phyloP scores from a whole-genome alignment of 78 protist species.

The Fonticula alba region DNA sequence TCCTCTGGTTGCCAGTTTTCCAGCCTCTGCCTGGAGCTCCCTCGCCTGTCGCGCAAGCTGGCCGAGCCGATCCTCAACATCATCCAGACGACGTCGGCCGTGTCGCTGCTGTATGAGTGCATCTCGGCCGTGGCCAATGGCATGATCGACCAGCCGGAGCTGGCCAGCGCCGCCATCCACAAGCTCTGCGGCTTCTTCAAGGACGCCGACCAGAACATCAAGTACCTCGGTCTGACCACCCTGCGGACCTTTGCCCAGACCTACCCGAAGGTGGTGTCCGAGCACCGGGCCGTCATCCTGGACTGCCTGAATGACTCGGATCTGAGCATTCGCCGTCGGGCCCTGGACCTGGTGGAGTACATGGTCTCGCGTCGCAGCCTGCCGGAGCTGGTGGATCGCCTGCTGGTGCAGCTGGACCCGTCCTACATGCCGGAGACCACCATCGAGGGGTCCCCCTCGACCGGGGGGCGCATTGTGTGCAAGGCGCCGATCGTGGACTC shows the following conservation, averaged over 20 bases:
- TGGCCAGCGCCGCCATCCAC: conserved; percentile 52
- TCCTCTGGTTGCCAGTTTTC: no score
- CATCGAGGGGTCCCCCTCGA: neutral
- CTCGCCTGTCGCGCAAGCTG: conserved; percentile 72
- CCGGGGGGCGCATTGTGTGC: no score
- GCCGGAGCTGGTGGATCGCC: conserved; percentile 30
- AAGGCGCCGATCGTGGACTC: no score
- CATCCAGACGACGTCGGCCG: conserved; percentile 70
- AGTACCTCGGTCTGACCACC: conserved; percentile 77
- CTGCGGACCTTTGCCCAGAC: conserved; percentile 50
- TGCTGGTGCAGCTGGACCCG: conserved; percentile 33
- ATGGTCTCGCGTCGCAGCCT: conserved; percentile 71
- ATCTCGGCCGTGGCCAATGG: conserved; percentile 33
- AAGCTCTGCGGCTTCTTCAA: conserved; percentile 62
- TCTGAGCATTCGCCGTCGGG: conserved; percentile 64
- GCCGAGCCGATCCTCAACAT: conserved; percentile 69
- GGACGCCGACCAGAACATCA: conserved; percentile 81
- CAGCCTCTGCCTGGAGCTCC: conserved; percentile 73
- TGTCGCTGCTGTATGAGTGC: conserved; percentile 66
- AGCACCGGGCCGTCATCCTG: conserved; percentile 40
- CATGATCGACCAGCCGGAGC: conserved; percentile 22
- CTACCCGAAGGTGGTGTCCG: conserved; percentile 48
- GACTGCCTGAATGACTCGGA: conserved; percentile 71
- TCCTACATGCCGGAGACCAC: neutral
- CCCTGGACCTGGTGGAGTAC: conserved; percentile 62